phyloP scores from a whole-genome alignment of 495 filamentous ascomycete species.

The Aspergillus coremiiformis region DNA sequence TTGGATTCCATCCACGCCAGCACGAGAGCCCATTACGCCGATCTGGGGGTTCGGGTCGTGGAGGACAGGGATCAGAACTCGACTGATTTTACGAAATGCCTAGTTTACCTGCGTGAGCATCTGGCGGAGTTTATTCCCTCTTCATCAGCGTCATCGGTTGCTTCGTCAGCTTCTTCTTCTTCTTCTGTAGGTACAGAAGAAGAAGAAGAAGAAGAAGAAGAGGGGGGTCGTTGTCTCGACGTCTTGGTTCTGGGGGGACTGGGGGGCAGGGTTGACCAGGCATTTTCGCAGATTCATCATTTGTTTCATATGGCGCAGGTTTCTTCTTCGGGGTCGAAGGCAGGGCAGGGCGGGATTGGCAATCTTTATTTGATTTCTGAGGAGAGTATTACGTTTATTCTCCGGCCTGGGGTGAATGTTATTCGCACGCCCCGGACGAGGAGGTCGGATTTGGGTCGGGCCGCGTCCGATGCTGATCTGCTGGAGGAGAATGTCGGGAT shows the following conservation, averaged over 20 bases:
- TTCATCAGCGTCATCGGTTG: constrained; percentile 8
- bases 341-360: constrained; percentile 10
- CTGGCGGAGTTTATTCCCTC: constrained; percentile 23
- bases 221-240: constrained; percentile 22
- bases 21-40: constrained; percentile 53
- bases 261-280: constrained; percentile 87
- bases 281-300: constrained; percentile 77
- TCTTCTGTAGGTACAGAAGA: not conserved
- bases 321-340: constrained; percentile 4
- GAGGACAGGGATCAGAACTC: constrained; percentile 70
- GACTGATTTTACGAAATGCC: constrained; percentile 73
- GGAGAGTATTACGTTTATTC: constrained; percentile 71
- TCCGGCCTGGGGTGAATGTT: constrained; percentile 57
- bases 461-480: constrained; percentile 13
- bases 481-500: constrained; percentile 72
- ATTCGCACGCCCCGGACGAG: constrained; percentile 54
- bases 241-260: constrained; percentile 75
- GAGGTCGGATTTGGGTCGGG: constrained; percentile 2
- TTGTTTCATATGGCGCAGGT: constrained; percentile 44
- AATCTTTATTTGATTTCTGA: constrained; percentile 67
- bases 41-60: constrained; percentile 47
- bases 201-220: not conserved
- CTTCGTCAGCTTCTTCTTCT: too few relatives aligned
- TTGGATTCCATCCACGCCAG: constrained; percentile 68
- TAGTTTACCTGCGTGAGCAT: constrained; percentile 52